Evolutionary conservation across 2,329 filamentous ascomycete species (phyloP), one percentile per base, ranked within the genome.

Genomic region (Cordyceps pruinosa): DNA sequence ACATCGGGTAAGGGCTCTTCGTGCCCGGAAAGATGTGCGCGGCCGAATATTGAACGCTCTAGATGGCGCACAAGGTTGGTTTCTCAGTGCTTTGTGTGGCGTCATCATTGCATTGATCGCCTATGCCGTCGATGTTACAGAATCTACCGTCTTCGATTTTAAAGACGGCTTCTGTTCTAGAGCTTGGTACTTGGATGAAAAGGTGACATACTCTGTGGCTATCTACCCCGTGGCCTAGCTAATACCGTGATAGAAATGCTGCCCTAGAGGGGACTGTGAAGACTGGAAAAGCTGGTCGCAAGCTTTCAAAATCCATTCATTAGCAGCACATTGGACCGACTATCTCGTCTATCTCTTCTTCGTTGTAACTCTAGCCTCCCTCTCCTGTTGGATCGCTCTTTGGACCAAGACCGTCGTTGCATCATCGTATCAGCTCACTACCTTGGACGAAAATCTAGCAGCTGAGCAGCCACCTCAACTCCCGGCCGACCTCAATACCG

Each of bases 351-450:
- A 93, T 68, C 78, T 96, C 52, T 61, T 83, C 37, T 83, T 85
- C 64, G 90, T 90, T 19, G 75, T 96, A 13, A 55, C 78, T 2
- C 80, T 97, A 28, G 80, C 94, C 3, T 73, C 83, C 59, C 68
- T 86, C 5, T 85, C 92, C 2, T 97, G 92, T 66, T 75, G 88
- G 50, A 74, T 97, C 58, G 95, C 93, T 0, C 74, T 97, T 45
- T 85, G 85, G 30, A 97, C 94, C n/a, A 96, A 95, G 73, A 97
- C 93, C 0, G 87, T 94, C 7, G 90, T 97, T 1, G 92, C 93
- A 1, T 96, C 92, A 1, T 86, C 90, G 1, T 88, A 96, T 63
- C 89, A 88, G 1, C 82, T 97, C 59, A 84, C 89, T 1, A 97
- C 93, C 0, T 77, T 97, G 19, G 94, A 97, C 69, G 94, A 97